Base-by-base conservation (phyloP, 495 filamentous ascomycete genomes). In the Lophiostoma macrostomum region DNA sequence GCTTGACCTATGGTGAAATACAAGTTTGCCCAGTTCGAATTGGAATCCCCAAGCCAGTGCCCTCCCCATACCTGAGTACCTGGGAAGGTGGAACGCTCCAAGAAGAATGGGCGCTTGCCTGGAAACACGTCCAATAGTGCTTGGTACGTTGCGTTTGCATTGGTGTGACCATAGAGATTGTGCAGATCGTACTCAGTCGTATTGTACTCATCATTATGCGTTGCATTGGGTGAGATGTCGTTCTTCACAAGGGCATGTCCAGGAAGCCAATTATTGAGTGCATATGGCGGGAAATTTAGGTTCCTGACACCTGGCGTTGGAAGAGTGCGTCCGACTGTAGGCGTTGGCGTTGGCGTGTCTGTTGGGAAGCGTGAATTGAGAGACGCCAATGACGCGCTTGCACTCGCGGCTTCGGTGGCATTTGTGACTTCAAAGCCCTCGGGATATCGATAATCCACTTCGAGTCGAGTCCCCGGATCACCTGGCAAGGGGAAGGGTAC, bases 101-200 rank as follows among this genome's bases (percentile, higher is more conserved):
- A 38, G 34, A 61, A 52, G 39, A 61, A 61, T 4, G 58, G 58
- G 8, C 58, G 35, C 16, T 53, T 55, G 4, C 39, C 47, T 4
- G 53, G 53, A 20, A 22, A 41, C 2, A 52, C 47, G 13, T 22
- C 22, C 12, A 40, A 20, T 2, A 61, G 45, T n/a, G 58, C 44
- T 19, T 61, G 45, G 46, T 61, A 61, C 5, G 53, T 61, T 4
- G 58, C 58, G 18, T 47, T 44, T 5, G 40, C 53, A 18, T 36
- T 56, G 1, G 20, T 43, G 41, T 61, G 50, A 20, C 58, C 58
- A 19, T 58, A 61, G 7, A 55, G 19, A 42, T 61, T 61, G 41
- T 61, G 58, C 4, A 61, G 41, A 20, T 61, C 58, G 30, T 61
- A 61, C 32, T 61, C 58, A 3, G 58, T 61, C 24, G 28, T 46